These are phyloP conservation scores for Fusarium nurragi DNA, from an alignment of 2,329 filamentous ascomycete species.

Conservation along the genomic window DNA sequence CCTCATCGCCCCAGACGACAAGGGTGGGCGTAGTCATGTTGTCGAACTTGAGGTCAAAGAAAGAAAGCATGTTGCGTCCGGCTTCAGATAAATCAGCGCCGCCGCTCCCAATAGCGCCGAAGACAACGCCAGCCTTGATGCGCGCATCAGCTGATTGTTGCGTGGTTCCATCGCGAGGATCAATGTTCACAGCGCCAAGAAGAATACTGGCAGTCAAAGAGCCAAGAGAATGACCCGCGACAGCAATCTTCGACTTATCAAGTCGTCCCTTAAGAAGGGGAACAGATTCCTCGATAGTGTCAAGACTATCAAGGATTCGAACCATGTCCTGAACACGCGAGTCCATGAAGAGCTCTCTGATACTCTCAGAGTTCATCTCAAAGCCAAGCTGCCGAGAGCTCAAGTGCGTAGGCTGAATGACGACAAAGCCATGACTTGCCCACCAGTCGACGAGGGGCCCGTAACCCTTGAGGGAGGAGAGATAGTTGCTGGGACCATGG, in stretches of 20 bases:
- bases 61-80: conserved; percentile 32
- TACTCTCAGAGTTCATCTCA: not conserved
- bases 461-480: conserved; percentile 42
- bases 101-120: conserved; percentile 36
- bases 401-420: conserved; percentile 44
- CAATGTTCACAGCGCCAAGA: conserved; percentile 36
- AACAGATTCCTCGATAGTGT: conserved; percentile 35
- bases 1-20: conserved; percentile 40
- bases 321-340: conserved; percentile 38
- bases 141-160: conserved; percentile 26
- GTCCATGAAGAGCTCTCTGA: conserved; percentile 35
- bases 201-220: conserved; percentile 31
- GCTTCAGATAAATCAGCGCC: conserved; percentile 21
- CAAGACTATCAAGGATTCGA: conserved; percentile 39
- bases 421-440: conserved; percentile 43
- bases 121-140: conserved; percentile 42
- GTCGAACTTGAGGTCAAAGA: conserved; percentile 32
- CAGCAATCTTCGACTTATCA: conserved; percentile 36
- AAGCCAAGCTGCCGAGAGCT: conserved; percentile 34
- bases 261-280: conserved; percentile 38
- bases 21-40: conserved; percentile 35
- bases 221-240: conserved; percentile 43
- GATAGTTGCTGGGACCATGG: conserved; percentile 41
- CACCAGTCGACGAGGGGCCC: conserved; percentile 41
- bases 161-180: conserved; percentile 31